phyloP scores from a whole-genome alignment of 1,284 basidiomycete genomes.

The Phenoliferia sp. region DNA sequence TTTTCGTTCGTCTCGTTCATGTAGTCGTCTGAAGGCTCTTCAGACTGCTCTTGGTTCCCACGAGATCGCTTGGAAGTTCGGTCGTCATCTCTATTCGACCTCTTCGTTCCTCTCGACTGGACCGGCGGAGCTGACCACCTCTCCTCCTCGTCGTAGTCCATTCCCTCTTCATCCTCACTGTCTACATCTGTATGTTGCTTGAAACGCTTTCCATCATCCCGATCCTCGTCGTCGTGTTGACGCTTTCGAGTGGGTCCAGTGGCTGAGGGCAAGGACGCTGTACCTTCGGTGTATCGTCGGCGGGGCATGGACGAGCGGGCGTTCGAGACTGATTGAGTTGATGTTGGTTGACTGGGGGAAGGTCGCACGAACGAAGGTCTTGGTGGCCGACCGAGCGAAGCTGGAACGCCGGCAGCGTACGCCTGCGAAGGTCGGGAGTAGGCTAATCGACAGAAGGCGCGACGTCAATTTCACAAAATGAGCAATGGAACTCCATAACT shows the following conservation, averaged over 20 bases:
- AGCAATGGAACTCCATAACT: neutral
- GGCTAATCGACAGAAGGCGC: neutral
- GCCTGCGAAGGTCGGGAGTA: neutral
- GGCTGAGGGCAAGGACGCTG: neutral
- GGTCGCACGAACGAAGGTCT: neutral
- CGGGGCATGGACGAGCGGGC: neutral
- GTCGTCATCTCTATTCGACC: neutral
- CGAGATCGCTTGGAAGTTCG: no score
- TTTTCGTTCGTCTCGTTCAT: neutral
- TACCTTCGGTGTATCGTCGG: neutral
- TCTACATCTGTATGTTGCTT: neutral
- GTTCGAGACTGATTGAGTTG: neutral
- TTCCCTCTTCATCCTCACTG: neutral
- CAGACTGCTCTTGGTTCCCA: no score
- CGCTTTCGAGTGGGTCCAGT: neutral
- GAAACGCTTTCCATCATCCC: neutral
- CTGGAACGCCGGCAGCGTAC: neutral
- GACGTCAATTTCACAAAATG: neutral
- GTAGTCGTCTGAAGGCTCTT: conserved; percentile 1
- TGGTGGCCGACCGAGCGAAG: neutral
- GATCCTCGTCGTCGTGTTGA: neutral
- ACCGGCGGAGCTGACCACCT: neutral
- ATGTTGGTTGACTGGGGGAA: neutral
- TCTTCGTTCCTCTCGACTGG: neutral
- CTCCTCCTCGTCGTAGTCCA: neutral